These are phyloP conservation scores for Cyberlindnera maritima DNA, from an alignment of 805 yeast species.

Conservation along the genomic window DNA sequence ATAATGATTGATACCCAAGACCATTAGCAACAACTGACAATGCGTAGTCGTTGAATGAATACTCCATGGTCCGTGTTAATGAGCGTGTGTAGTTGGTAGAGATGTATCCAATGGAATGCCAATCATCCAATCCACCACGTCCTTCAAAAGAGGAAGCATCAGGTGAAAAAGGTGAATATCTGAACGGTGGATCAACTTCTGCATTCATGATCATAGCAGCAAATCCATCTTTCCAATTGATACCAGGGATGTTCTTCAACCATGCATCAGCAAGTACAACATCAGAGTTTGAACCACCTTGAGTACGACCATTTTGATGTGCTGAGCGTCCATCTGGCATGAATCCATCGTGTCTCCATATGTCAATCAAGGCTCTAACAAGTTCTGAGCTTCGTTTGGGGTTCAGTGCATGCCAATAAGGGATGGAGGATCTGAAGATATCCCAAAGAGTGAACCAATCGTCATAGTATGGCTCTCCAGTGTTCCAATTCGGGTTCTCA, in stretches of 20 bases:
- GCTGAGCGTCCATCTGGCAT: constrained; percentile 38
- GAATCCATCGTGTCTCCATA: constrained; percentile 33
- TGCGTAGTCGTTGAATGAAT: constrained; percentile 36
- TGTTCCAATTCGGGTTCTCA: constrained; percentile 30
- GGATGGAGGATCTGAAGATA: constrained; percentile 35
- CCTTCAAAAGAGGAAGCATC: constrained; percentile 34
- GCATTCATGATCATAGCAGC: constrained; percentile 35
- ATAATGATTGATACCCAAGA: constrained; percentile 24
- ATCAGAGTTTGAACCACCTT: constrained; percentile 39
- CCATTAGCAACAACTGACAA: constrained; percentile 34
- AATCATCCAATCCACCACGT: constrained; percentile 35
- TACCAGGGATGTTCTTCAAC: constrained; percentile 26
- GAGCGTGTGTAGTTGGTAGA: constrained; percentile 33
- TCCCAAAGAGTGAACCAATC: constrained; percentile 40
- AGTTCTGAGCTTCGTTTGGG: constrained; percentile 30
- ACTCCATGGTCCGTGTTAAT: constrained; percentile 36
- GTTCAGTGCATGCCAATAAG: constrained; percentile 31
- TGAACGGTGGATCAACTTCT: constrained; percentile 33
- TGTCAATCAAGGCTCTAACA: constrained; percentile 30
- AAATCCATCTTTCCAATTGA: constrained; percentile 33
- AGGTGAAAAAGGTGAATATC: constrained; percentile 27
- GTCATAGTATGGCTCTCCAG: constrained; percentile 32
- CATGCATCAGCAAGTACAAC: constrained; percentile 37
- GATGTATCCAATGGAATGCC: constrained; percentile 33
- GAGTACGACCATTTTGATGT: constrained; percentile 36